Base-by-base conservation (phyloP, 2,329 filamentous ascomycete species). In the Diaporthe aspalathi region DNA sequence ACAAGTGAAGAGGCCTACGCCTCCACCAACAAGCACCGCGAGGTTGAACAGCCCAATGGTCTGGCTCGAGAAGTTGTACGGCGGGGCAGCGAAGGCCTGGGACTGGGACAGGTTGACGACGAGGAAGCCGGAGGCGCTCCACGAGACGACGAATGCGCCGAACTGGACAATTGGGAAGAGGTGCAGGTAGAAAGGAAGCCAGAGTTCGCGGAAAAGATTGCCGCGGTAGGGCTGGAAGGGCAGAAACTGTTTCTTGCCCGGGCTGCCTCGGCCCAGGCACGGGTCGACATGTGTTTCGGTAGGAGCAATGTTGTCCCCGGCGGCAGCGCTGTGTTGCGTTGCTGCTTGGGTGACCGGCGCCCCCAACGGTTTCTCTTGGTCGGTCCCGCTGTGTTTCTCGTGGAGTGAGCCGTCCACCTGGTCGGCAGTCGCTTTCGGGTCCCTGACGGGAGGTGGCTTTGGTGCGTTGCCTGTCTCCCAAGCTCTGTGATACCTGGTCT, bases 81-180 rank as follows among this genome's bases (percentile, higher is more conserved):
- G 83, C 16, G 83, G 81, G 0, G 79, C 81, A 14, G 75, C 78
- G 68, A 87, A 81, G 3, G 83, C 78, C 12, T 81, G 80, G 0
- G 83, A 83, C 74, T 87, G 83, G 0, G 88, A 90, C n/a, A 91
- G 81, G 78, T 91, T 91, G 76, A 91, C 72, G 5, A 78, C 78
- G 0, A 92, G 80, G 79, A 90, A 90, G 40, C 70, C 70, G 5
- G 73, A 71, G 11, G 75, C 75, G 11, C 74, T 75, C 74, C 88
- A 91, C 29, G 86, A 88, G 8, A 90, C 88, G 32, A 90, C 85
- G 74, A 92, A 91, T 20, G 87, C 84, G 1, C 89, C 83, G 70
- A 90, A 89, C 73, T 91, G 85, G 52, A 91, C 86, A 70, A 92
- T 91, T 0, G 90, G 90, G 78, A 89, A 92, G 0, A 83, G 74